These are phyloP conservation scores for Zymoseptoria tritici DNA, from an alignment of 2,329 filamentous ascomycete species.

Conservation along the genomic window DNA sequence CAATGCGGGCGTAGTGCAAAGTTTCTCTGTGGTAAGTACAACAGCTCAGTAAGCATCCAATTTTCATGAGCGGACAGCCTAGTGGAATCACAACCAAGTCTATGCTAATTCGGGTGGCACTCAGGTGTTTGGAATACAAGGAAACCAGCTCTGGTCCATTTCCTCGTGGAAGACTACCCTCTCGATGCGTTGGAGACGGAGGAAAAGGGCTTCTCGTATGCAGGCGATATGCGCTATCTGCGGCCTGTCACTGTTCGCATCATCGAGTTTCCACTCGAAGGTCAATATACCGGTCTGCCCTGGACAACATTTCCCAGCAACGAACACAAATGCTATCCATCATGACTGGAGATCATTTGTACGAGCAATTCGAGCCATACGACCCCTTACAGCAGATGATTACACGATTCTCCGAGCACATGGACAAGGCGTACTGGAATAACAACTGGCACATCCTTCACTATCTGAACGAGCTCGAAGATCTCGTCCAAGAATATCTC, in stretches of 20 bases:
- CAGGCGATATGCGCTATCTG: not conserved
- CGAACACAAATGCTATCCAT: slow-evolving; percentile 11
- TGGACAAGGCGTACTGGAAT: slow-evolving; percentile 10
- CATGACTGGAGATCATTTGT: slow-evolving; percentile 11
- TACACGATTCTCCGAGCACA: slow-evolving; percentile 9
- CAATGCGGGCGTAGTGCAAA: slow-evolving; percentile 9
- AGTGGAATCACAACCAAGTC: no score
- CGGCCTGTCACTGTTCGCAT: slow-evolving; percentile 12
- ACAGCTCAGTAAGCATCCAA: no score
- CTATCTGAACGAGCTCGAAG: slow-evolving; percentile 7
- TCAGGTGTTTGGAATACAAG: slow-evolving; percentile 12
- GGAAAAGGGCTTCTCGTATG: slow-evolving; percentile 7
- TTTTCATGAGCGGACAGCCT: no score
- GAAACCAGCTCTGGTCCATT: slow-evolving; percentile 13
- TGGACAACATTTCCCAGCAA: slow-evolving; percentile 7
- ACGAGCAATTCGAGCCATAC: slow-evolving; percentile 15
- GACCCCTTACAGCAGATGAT: slow-evolving; percentile 5
- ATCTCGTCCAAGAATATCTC: slow-evolving; percentile 10
- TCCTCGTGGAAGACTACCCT: slow-evolving; percentile 10
- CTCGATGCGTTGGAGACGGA: slow-evolving; percentile 1
- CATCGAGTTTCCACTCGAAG: slow-evolving; percentile 14
- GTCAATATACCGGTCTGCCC: slow-evolving; percentile 10
- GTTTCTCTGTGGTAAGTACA: slow-evolving; percentile 6
- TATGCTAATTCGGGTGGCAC: no score
- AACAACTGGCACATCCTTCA: slow-evolving; percentile 3